Evolutionary conservation across 495 filamentous ascomycete species (phyloP), one percentile per base, ranked within the genome.

Genomic region (Chlorociboria aeruginascens): DNA sequence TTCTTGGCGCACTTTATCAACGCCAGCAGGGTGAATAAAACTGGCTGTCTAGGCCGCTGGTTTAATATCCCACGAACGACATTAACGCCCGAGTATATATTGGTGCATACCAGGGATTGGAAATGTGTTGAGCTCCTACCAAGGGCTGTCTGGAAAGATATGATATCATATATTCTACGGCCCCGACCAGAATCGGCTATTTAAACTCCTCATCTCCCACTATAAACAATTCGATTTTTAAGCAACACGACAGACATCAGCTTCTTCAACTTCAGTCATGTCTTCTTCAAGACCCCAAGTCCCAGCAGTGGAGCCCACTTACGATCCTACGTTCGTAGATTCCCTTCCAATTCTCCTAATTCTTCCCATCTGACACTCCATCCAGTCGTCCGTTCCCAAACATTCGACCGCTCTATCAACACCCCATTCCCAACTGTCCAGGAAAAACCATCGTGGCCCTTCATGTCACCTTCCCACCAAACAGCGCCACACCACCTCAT

Each of bases 11-110:
- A n/a, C n/a, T n/a, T n/a, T 38, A 12, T 65, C 59, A 59, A 62
- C 66, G 64, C 63, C 67, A 71, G 65, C 72, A 69, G 74, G 74
- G 74, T 77, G 74, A 73, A 77, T 69, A 54, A 66, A 72, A 74
- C 73, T 57, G 71, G 74, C 66, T 77, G 74, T 77, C 74, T 74
- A 74, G 71, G 66, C 74, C 71, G 55, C 69, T 63, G 61, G 63
- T 48, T 76, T 63, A 50, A 63, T 77, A 67, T 76, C 65, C 73
- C 74, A n/a, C n/a, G n/a, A n/a, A n/a, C n/a, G n/a, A n/a, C n/a
- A n/a, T n/a, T n/a, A n/a, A n/a, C n/a, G n/a, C n/a, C n/a, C n/a
- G n/a, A n/a, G n/a, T n/a, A n/a, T n/a, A n/a, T n/a, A n/a, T n/a
- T n/a, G n/a, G n/a, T n/a, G n/a, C n/a, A n/a, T n/a, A n/a, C n/a